Evolutionary conservation across 73 alveolate species (phyloP).

Genomic region (Halteria grandinella): DNA sequence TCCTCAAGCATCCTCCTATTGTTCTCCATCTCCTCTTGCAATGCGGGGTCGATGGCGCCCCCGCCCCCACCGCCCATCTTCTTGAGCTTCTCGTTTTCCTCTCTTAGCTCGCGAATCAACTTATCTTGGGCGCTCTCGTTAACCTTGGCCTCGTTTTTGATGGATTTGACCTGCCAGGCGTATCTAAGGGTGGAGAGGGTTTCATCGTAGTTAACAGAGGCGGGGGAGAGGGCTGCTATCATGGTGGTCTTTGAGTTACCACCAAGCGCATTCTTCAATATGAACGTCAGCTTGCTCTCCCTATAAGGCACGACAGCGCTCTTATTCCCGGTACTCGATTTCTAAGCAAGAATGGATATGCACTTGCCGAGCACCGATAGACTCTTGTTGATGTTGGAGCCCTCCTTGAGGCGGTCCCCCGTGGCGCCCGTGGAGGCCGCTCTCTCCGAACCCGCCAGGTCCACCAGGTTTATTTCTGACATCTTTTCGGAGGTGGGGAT

Average conservation of each 20-base stretch:
- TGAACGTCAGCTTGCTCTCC: constrained; percentile 82
- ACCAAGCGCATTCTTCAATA: constrained; percentile 85
- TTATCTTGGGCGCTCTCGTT: constrained; percentile 92
- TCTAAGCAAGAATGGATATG: constrained; percentile 80
- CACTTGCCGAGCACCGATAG: constrained; percentile 82
- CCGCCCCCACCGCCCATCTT: constrained; percentile 47
- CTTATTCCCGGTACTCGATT: constrained; percentile 64
- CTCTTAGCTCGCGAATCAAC: constrained; percentile 76
- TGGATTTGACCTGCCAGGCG: constrained; percentile 93
- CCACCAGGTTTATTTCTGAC: constrained; percentile 87
- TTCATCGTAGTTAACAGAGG: constrained; percentile 85
- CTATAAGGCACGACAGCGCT: constrained; percentile 82
- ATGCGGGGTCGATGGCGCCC: constrained; percentile 44
- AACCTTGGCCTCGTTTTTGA: constrained; percentile 90
- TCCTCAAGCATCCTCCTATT: constrained; percentile 37
- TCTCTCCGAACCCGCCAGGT: constrained; percentile 95
- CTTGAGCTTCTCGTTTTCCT: constrained; percentile 81
- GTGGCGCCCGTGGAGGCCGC: constrained; percentile 92
- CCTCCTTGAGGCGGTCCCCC: constrained; percentile 88
- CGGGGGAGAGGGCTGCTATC: constrained; percentile 91
- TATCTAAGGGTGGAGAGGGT: constrained; percentile 85
- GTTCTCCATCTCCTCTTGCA: constrained; percentile 27
- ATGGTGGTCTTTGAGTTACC: constrained; percentile 90
- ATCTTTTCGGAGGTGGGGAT: constrained; percentile 72
- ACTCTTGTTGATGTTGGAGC: constrained; percentile 87